Base-by-base conservation (phyloP, 441 rosid species). In the Gossypium davidsonii region DNA sequence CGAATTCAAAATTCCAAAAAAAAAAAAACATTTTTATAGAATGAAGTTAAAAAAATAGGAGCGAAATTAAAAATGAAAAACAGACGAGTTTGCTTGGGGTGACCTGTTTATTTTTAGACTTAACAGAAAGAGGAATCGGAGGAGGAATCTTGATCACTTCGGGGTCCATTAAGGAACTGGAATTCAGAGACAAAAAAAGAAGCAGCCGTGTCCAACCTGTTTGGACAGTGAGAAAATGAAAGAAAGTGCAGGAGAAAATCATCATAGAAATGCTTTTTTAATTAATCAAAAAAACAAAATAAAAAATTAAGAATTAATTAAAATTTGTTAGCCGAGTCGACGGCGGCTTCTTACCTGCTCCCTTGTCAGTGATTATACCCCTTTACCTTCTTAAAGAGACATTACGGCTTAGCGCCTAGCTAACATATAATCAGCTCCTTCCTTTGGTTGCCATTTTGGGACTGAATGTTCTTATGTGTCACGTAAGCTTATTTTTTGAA, bases 141-240 rank as follows among this genome's bases (percentile, higher is more conserved):
- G 88, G 82, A 63, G 85, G 84, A 58, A 85, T 78, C 80, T 87
- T 91, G 77, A 83, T 78, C 70, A 84, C 87, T 14, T 84, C 89
- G 7, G 86, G 78, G 71, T 87, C 93, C 87, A 89, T 84, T 42
- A 44, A 66, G 14, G 57, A 57, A 51, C 62, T 39, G 15, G 65
- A 25, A 56, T 59, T 48, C 34, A 74, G 53, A 18, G 75, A 51
- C 48, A 20, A 9, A 28, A 66, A 23, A 52, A n/a, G 10, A 17
- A 28, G 21, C 59, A 73, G 28, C 67, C 82, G 82, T 51, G 77
- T 77, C 83, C 86, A 37, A 37, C 42, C 44, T 82, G 87, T 70
- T 80, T 37, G 65, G 70, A 51, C 4, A 73, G 77, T 70, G 62
- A 79, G 66, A 81, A 44, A 76, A 28, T 8, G 10, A 28, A 4